Evolutionary conservation across 2,329 filamentous ascomycete genomes (phyloP).

Genomic region (Talaromyces sp.): DNA sequence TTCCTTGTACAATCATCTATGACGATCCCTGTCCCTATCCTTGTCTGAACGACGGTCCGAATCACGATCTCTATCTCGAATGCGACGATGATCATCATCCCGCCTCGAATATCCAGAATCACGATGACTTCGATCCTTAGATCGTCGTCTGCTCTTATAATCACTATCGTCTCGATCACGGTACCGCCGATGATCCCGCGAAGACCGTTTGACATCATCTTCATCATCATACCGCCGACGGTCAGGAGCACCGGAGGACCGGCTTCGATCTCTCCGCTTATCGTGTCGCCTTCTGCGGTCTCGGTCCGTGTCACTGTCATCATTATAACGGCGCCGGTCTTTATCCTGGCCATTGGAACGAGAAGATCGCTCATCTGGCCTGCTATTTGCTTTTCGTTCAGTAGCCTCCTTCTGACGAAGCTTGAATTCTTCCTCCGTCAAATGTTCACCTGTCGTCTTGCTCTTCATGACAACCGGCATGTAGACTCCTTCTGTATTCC

Average conservation of each 20-base stretch:
- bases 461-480: constrained; percentile 61
- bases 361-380: constrained; percentile 38
- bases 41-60: constrained; percentile 23
- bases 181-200: constrained; percentile 22
- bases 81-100: constrained; percentile 18
- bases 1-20: constrained; percentile 27
- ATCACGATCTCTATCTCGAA: constrained; percentile 30
- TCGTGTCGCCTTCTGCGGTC: constrained; percentile 37
- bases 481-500: constrained; percentile 50
- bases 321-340: constrained; percentile 32
- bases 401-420: constrained; percentile 48
- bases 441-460: constrained; percentile 59
- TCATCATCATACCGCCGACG: constrained; percentile 39
- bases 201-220: constrained; percentile 22
- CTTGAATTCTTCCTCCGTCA: constrained; percentile 61
- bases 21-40: constrained; percentile 23
- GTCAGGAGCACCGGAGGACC: constrained; percentile 21
- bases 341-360: constrained; percentile 22
- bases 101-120: constrained; percentile 13
- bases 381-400: constrained; percentile 46
- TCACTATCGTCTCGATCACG: constrained; percentile 29
- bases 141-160: constrained; percentile 28
- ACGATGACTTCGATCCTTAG: constrained; percentile 20
- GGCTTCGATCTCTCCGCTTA: constrained; percentile 32
- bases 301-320: constrained; percentile 26